These are phyloP conservation scores for Lactarius indigo DNA, from an alignment of 768 basidiomycete genomes.

Conservation along the genomic window DNA sequence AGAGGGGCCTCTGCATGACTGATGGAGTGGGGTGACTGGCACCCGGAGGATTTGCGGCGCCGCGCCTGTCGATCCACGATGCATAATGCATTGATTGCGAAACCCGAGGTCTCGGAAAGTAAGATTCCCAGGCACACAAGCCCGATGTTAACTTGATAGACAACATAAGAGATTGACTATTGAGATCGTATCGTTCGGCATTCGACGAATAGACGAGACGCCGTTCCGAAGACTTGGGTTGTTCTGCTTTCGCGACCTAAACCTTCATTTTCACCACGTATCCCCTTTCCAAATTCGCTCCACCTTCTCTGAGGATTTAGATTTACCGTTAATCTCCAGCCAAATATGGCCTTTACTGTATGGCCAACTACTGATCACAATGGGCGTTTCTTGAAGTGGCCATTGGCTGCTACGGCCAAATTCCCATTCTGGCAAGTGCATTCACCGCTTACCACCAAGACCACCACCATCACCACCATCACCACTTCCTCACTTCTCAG, in stretches of 20 bases:
- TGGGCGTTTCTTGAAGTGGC: not conserved
- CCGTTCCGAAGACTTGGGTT: not conserved
- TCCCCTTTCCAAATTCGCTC: not conserved
- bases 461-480: not conserved
- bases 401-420: not conserved
- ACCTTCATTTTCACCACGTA: not conserved
- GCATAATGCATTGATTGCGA: not conserved
- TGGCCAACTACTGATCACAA: no score
- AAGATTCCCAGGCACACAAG: conserved; percentile 1
- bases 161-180: conserved; percentile 14
- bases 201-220: conserved; percentile 14
- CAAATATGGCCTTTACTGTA: not conserved
- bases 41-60: not conserved
- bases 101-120: conserved; percentile 13
- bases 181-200: conserved; percentile 15
- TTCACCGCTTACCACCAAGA: not conserved
- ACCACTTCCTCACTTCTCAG: not conserved
- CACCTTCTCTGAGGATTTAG: not conserved
- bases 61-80: not conserved
- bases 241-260: not conserved
- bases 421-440: not conserved
- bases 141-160: not conserved
- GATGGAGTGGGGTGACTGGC: not conserved
- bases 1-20: not conserved
- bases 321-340: not conserved